Evolutionary conservation across 2,329 filamentous ascomycete species (phyloP).

Genomic region (Periconia macrospinosa): DNA sequence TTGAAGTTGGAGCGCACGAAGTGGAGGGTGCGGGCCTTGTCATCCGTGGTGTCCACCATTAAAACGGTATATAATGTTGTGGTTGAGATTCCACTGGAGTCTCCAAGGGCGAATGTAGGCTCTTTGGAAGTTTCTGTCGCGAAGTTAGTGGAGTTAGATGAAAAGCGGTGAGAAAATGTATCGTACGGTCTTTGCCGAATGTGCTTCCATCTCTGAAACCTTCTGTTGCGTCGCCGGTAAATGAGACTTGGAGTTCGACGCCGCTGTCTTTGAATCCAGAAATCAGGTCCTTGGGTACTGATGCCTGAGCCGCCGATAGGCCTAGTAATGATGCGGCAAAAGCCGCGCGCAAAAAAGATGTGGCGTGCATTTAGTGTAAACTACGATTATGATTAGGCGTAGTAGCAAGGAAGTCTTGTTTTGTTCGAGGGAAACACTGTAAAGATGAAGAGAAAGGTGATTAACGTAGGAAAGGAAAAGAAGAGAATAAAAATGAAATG

Average conservation of each 20-base stretch:
- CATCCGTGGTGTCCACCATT: slow-evolving; percentile 35
- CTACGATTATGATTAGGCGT: neutral
- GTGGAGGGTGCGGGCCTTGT: slow-evolving; percentile 30
- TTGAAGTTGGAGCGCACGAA: slow-evolving; percentile 37
- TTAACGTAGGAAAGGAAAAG: neutral
- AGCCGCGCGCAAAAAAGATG: slow-evolving; percentile 4
- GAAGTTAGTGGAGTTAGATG: slow-evolving; percentile 5
- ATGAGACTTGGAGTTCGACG: slow-evolving; percentile 34
- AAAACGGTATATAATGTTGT: slow-evolving; percentile 28
- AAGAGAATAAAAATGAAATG: neutral
- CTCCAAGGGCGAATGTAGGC: slow-evolving; percentile 38
- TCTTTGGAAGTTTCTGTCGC: slow-evolving; percentile 25
- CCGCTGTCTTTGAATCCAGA: slow-evolving; percentile 19
- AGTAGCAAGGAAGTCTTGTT: neutral
- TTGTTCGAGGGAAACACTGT: no score
- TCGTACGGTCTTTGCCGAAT: slow-evolving; percentile 28
- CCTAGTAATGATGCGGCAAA: slow-evolving; percentile 4
- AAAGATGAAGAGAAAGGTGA: no score
- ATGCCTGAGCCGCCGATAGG: slow-evolving; percentile 5
- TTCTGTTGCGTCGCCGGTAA: slow-evolving; percentile 23
- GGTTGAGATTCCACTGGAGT: slow-evolving; percentile 33
- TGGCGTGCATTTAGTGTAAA: slow-evolving; percentile 8
- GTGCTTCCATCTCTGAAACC: slow-evolving; percentile 32
- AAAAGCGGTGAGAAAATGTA: neutral
- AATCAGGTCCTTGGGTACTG: slow-evolving; percentile 13